Conservation (phyloP, 345 rosid genomes). For the Euclidium syriacum region DNA sequence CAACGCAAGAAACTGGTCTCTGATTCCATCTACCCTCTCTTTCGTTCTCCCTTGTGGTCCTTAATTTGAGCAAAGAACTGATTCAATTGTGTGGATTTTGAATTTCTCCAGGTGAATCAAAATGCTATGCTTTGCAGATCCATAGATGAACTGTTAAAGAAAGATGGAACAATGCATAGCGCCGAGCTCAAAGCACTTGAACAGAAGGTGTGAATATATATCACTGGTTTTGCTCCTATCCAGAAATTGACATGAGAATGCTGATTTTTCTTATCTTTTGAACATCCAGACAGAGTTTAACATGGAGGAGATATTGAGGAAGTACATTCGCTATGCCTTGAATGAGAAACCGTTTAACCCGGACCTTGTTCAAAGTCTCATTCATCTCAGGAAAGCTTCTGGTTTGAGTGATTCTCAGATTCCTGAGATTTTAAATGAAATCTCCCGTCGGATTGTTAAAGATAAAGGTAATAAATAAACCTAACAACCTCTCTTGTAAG, state of each 20-base stretch:
- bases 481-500: background rate
- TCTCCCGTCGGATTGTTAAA: slow-evolving; percentile 70
- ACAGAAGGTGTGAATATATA: slow-evolving; percentile 58
- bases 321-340: slow-evolving; percentile 78
- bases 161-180: slow-evolving; percentile 42
- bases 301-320: slow-evolving; percentile 82
- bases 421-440: slow-evolving; percentile 74
- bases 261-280: slow-evolving; percentile 13
- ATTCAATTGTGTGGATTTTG: background rate
- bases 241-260: slow-evolving; percentile 32
- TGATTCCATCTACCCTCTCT: background rate
- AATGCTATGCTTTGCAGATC: slow-evolving; percentile 74
- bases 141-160: slow-evolving; percentile 62
- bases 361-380: slow-evolving; percentile 56
- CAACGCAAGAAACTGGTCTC: slow-evolving; percentile 66
- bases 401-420: slow-evolving; percentile 61
- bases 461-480: slow-evolving; percentile 54
- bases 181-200: slow-evolving; percentile 50
- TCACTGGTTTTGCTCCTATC: slow-evolving; percentile 7
- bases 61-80: background rate
- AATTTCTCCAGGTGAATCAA: slow-evolving; percentile 56
- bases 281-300: slow-evolving; percentile 85
- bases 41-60: background rate
- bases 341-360: slow-evolving; percentile 92
- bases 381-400: slow-evolving; percentile 73